Evolutionary conservation across 805 yeast genomes (phyloP).

Genomic region (Kazachstania africana): DNA sequence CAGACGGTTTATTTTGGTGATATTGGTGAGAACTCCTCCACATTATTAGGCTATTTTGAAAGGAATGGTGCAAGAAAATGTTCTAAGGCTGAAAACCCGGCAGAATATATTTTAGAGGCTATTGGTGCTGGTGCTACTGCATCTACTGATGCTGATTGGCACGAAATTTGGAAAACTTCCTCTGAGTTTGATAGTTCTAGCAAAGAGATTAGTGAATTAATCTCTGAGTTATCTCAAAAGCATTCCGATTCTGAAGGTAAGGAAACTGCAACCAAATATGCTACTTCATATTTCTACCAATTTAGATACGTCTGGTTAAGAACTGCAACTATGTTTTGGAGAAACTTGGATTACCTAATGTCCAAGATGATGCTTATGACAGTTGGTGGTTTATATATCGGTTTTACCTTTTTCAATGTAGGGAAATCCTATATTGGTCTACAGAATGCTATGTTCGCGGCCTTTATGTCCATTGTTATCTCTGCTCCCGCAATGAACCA

Average conservation of each 20-base stretch:
- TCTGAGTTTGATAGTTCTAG: slow-evolving; percentile 28
- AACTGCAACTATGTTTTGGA: slow-evolving; percentile 24
- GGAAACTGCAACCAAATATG: slow-evolving; percentile 8
- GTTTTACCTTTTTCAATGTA: slow-evolving; percentile 46
- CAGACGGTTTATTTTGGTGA: slow-evolving; percentile 62
- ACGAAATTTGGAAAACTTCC: slow-evolving; percentile 41
- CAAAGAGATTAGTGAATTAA: slow-evolving; percentile 37
- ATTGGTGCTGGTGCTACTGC: slow-evolving; percentile 73
- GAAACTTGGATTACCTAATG: slow-evolving; percentile 31
- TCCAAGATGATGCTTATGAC: slow-evolving; percentile 34
- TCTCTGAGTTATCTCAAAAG: slow-evolving; percentile 27
- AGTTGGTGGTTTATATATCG: slow-evolving; percentile 37
- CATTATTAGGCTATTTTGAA: slow-evolving; percentile 51
- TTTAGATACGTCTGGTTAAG: slow-evolving; percentile 25
- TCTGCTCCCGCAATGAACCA: slow-evolving; percentile 32
- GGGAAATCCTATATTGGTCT: slow-evolving; percentile 32
- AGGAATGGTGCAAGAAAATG: slow-evolving; percentile 55
- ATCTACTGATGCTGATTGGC: slow-evolving; percentile 39
- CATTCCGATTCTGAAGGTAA: slow-evolving; percentile 7
- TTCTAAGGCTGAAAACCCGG: slow-evolving; percentile 45
- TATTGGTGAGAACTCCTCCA: slow-evolving; percentile 41
- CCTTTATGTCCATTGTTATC: slow-evolving; percentile 28
- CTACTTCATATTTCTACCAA: slow-evolving; percentile 21
- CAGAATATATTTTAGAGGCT: slow-evolving; percentile 55
- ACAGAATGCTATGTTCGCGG: slow-evolving; percentile 28